phyloP scores from a whole-genome alignment of 225 moss, liverwort and hornwort species.

The Thuidium tamariscinum region DNA sequence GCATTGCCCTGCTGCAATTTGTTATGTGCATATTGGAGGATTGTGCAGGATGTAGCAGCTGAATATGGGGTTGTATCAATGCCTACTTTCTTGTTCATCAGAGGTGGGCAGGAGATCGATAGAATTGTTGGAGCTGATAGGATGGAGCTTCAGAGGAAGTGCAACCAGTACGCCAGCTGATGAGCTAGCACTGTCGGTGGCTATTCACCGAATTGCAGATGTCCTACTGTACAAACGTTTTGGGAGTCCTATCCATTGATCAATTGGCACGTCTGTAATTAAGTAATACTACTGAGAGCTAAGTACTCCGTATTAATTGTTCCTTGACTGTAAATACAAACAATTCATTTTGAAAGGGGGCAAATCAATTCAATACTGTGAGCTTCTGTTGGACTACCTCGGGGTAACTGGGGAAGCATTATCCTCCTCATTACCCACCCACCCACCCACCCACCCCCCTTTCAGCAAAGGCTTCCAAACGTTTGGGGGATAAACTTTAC shows the following conservation, averaged over 20 bases:
- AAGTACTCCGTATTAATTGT: too few species aligned
- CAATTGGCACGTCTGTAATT: background rate
- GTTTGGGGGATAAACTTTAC: background rate
- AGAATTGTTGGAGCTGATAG: slow-evolving; percentile 54
- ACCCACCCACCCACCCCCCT: background rate
- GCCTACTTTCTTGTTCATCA: slow-evolving; percentile 67
- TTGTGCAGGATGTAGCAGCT: slow-evolving; percentile 25
- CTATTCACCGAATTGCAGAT: background rate
- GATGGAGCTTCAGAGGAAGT: slow-evolving; percentile 46
- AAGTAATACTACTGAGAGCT: too few species aligned
- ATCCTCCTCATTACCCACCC: rapidly evolving
- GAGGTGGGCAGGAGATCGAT: slow-evolving; percentile 37
- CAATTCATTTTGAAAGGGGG: background rate
- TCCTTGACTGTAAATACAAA: too few species aligned
- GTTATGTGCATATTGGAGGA: background rate
- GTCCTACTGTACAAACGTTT: background rate
- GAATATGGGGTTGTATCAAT: slow-evolving; percentile 50
- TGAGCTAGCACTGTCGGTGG: background rate
- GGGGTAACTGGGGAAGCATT: background rate
- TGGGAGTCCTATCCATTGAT: background rate
- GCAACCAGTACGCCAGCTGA: background rate
- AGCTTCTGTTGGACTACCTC: background rate
- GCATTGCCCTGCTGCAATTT: background rate
- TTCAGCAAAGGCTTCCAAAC: background rate
- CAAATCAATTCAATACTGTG: too few species aligned